Evolutionary conservation across 768 basidiomycete species (phyloP), one percentile per base, ranked within the genome.

Genomic region (Mycena metata): DNA sequence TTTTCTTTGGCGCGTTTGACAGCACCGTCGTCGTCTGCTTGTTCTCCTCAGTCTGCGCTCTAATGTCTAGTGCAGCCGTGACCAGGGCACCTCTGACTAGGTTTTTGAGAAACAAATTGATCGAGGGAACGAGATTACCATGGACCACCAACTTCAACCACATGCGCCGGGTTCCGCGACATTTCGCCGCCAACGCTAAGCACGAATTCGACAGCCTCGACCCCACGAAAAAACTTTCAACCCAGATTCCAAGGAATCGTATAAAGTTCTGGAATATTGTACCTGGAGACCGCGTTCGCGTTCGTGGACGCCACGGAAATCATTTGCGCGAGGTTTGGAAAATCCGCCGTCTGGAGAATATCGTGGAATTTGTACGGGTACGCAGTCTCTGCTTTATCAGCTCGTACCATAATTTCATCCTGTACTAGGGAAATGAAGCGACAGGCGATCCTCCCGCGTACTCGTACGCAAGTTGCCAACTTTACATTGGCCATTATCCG

Each of bases 221-320:
- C 35, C 70, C 70, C 19, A 23, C 42, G 1, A 12, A 42, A 33
- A 56, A 33, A 9, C 15, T 47, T 13, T 0, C 11, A 4, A 16
- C 56, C 50, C 1, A 30, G 51, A 45, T 72, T 35, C 85, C 87
- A 13, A 83, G 84, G 64, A 90, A 94, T 73, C 85, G 94, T 52
- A 91, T 96, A 59, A 91, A 93, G 77, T 88, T 88, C 75, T 96
- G 94, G 94, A 96, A 95, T 75, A 86, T 96, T 67, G 90, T 94
- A 39, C 93, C 95, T 7, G 94, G 94, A 9, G 94, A 96, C 81
- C 87, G 85, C 60, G 88, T 96, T 74, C 87, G 91, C 56, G 69
- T 94, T 62, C 85, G 88, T 9, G 91, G 92, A 26, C 90, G 93
- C 77, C 82, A 83, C 67, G 82, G 83, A 30, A 86, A 84, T 46